Base-by-base conservation (phyloP, 2,329 filamentous ascomycete genomes). In the Parafenestella ontariensis region DNA sequence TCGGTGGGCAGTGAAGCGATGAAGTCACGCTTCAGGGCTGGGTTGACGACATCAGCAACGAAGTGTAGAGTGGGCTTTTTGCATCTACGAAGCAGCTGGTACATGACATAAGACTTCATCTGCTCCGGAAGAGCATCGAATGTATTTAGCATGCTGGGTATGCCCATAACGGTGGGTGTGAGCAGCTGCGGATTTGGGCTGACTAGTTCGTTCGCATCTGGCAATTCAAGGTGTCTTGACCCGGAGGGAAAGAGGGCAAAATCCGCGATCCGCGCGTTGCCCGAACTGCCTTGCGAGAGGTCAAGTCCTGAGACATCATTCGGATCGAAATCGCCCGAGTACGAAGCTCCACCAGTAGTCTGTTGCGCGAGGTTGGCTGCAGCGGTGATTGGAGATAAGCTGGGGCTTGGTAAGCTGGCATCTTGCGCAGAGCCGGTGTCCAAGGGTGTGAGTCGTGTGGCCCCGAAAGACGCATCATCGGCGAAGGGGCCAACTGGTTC, bases 61-160 rank as follows among this genome's bases (percentile, higher is more conserved):
- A 96, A 88, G 69, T 95, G 92, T 5, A 99, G 82, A 0, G 93
- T 96, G 37, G 92, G 89, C 63, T 96, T 90, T 5, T 92, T 87
- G 70, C 93, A 98, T 42, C 95, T 85, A 52, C 91, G 89, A 23
- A 99, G 83, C 50, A 99, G 87, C 72, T 99, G 94, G 72, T 96
- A 98, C 87, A 99, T 96, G 78, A 99, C 89, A 71, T 96, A 96
- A 0, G 90, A 90, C 77, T 99, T 95, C 85, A 99, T 87, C 67
- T 95, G 89, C 40, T 90, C 87, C 1, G 94, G 92, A 83, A 99
- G 90, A 6, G 89, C 85, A 73, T 98, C 94, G 67, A 98, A 99
- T 2, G 88, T 88, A 65, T 96, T 90, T 15, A 99, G 79, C 82
- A 99, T 91, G 15, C 83, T 85, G 7, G 90, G 90, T n/a, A 94